Conservation (phyloP, 768 basidiomycete genomes). For the Austroboletus festivus region DNA sequence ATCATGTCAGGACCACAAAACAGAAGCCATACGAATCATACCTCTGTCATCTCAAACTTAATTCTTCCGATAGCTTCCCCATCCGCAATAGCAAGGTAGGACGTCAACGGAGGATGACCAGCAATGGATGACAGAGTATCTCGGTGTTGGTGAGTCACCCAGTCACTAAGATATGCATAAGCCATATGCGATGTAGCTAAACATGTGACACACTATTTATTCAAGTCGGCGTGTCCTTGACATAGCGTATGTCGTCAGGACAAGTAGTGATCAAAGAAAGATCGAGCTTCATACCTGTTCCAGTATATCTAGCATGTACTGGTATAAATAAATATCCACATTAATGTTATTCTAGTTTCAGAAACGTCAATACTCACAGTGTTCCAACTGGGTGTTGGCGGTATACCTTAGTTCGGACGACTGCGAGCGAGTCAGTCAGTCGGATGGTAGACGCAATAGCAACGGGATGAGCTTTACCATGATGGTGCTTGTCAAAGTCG, state of each 20-base stretch:
- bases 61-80: conserved; percentile 87
- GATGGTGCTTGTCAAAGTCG: conserved; percentile 6
- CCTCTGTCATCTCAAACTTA: conserved; percentile 96
- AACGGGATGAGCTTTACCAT: conserved; percentile 15
- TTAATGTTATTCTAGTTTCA: not conserved
- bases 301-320: conserved; percentile 97
- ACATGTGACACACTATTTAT: conserved; percentile 77
- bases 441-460: not conserved
- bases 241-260: conserved; percentile 9
- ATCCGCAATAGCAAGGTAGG: conserved; percentile 90
- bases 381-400: conserved; percentile 93
- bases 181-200: not conserved
- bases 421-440: conserved; percentile 41
- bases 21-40: conserved; percentile 27
- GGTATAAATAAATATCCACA: conserved; percentile 9
- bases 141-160: conserved; percentile 96
- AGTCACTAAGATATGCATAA: conserved; percentile 62
- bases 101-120: conserved; percentile 82
- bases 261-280: not conserved
- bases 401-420: conserved; percentile 94
- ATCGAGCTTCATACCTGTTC: conserved; percentile 65
- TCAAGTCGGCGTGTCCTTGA: conserved; percentile 90
- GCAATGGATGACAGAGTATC: conserved; percentile 93
- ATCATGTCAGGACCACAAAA: conserved; percentile 24
- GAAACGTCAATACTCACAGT: conserved; percentile 67